Base-by-base conservation (phyloP, 2,329 filamentous ascomycete genomes). In the Bipolaris zeicola region DNA sequence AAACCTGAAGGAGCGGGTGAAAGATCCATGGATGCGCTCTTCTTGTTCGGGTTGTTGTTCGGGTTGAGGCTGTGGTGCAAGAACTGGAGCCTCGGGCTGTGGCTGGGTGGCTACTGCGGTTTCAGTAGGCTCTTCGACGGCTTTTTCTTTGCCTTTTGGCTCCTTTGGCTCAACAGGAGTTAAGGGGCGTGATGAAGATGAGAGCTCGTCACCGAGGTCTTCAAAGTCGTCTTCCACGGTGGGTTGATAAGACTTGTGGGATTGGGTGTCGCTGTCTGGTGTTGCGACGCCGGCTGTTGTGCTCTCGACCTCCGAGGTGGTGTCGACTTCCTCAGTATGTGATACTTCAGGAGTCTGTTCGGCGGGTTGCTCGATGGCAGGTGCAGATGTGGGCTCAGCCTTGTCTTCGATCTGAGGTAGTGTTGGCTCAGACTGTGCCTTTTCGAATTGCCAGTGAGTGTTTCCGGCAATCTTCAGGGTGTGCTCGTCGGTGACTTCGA, bases 1-100 rank as follows among this genome's bases (percentile, higher is more conserved):
- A 79, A 91, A 91, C 73, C 79, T 84, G 79, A 91, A 91, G 57
- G 81, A 85, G 61, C 89, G 84, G 46, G 84, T 81, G 78, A 91
- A 91, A 63, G 87, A 82, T 72, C 88, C 88, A 55, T 88, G 78
- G 58, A 81, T 83, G 65, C 87, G 86, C 78, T 90, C 87, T 20
- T 64, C 44, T 33, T 67, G 49, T 13, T 69, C 54, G 2, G 44
- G 26, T 37, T 56, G 50, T 46, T 65, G 48, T 8, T 70, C 55
- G 3, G 49, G 22, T 33, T 59, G 52, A 47, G 63, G 28, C 8
- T 59, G 53, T 22, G 45, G 34, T 34, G 61, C 56, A 38, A 58
- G 63, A 6, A 51, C 58, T 11, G 63, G 57, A 11, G 33, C 57
- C 42, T 71, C 62, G 7, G 59, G 33, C 34, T 71, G 60, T 20